A percentile compares a stretch with the other conserved stretches of the same genome.
phyloP scores from a whole-genome alignment of 306 rosid species.

The Prunus padus region DNA sequence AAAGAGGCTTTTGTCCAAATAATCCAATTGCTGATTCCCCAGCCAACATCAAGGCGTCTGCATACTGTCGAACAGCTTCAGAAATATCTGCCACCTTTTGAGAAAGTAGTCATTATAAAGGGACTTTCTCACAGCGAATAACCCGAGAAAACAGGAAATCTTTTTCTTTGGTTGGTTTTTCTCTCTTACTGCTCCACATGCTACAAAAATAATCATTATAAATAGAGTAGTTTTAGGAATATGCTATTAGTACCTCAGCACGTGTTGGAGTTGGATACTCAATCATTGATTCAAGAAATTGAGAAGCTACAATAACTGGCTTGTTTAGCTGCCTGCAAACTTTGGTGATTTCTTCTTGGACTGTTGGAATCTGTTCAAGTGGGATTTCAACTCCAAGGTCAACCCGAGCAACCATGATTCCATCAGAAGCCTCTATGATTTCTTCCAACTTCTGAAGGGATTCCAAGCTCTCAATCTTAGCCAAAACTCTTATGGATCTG shows the following conservation, averaged over 20 bases:
- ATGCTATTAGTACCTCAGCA: slow-evolving; percentile 63
- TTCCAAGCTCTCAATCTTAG: slow-evolving; percentile 88
- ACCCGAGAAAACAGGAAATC: not conserved
- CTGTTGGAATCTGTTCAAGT: slow-evolving; percentile 78
- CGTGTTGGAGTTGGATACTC: slow-evolving; percentile 98
- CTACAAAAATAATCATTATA: not conserved
- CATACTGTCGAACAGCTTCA: slow-evolving; percentile 79
- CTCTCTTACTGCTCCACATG: not conserved
- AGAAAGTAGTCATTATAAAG: slow-evolving; percentile 3
- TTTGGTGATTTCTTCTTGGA: slow-evolving; percentile 61
- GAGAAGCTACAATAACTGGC: slow-evolving; percentile 93
- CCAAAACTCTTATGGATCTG: slow-evolving; percentile 71
- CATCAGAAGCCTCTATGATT: slow-evolving; percentile 77
- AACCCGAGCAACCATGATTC: slow-evolving; percentile 90
- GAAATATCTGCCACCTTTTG: slow-evolving; percentile 89
- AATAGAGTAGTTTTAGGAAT: not conserved
- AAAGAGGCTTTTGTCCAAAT: slow-evolving; percentile 70
- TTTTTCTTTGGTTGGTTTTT: not conserved
- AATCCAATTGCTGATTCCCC: slow-evolving; percentile 91
- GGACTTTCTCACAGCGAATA: not conserved
- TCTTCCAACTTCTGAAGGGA: slow-evolving; percentile 69
- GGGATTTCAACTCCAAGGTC: slow-evolving; percentile 94
- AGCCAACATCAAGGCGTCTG: slow-evolving; percentile 86
- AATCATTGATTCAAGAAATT: slow-evolving; percentile 89
- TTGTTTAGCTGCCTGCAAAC: slow-evolving; percentile 80